A percentile compares a stretch with the other conserved stretches of the same genome.
These are phyloP conservation scores for Neospora caninum DNA, from an alignment of 169 alveolate species.

Conservation along the genomic window DNA sequence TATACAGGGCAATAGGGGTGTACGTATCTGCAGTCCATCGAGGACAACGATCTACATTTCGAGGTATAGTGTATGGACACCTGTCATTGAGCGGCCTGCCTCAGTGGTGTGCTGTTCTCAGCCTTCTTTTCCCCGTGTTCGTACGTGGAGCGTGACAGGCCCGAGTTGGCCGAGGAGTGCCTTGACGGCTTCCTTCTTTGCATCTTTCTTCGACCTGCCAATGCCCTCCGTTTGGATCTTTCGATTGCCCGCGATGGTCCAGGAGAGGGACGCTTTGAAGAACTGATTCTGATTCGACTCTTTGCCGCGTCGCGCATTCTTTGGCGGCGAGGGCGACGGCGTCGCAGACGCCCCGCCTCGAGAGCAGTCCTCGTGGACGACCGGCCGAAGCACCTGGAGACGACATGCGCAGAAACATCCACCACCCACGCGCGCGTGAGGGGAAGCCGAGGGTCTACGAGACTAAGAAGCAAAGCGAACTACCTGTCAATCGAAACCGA, in stretches of 20 bases:
- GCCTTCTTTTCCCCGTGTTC: neutral
- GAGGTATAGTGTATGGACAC: too few relatives aligned
- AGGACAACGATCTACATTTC: too few relatives aligned
- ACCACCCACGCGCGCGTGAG: too few relatives aligned
- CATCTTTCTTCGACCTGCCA: slow-evolving; percentile 64
- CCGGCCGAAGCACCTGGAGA: slow-evolving; percentile 10
- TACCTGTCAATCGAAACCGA: too few relatives aligned
- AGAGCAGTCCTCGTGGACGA: neutral
- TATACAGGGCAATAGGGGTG: too few relatives aligned
- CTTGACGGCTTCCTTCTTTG: slow-evolving; percentile 65
- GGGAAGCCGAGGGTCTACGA: too few relatives aligned
- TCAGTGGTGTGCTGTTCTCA: too few relatives aligned
- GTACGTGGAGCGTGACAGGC: slow-evolving; percentile 53
- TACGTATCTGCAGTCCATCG: too few relatives aligned
- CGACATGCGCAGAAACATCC: neutral
- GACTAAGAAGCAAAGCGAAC: too few relatives aligned
- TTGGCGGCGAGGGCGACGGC: slow-evolving; percentile 44
- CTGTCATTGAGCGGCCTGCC: too few relatives aligned
- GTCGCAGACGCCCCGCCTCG: neutral
- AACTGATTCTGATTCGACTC: slow-evolving; percentile 41
- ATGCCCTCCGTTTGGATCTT: slow-evolving; percentile 46
- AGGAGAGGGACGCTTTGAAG: slow-evolving; percentile 47
- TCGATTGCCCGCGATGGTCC: slow-evolving; percentile 40
- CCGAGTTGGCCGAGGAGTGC: slow-evolving; percentile 54
- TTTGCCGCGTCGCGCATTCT: slow-evolving; percentile 43